These are phyloP conservation scores for Tuber umbilicatum DNA, from an alignment of 495 filamentous ascomycete species.

Conservation along the genomic window DNA sequence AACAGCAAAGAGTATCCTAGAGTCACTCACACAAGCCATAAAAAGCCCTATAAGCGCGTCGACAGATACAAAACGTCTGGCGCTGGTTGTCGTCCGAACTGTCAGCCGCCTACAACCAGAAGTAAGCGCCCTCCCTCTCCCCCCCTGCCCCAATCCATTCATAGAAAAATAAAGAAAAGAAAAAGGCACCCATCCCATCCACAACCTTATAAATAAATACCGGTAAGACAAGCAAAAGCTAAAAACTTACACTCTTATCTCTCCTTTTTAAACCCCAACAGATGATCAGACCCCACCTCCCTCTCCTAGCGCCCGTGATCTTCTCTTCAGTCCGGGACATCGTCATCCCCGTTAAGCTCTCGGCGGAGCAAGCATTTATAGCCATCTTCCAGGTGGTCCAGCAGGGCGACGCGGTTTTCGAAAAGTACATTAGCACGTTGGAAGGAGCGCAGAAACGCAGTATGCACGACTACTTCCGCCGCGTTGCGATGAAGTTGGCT, in stretches of 20 bases:
- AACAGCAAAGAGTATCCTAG: slow-evolving; percentile 67
- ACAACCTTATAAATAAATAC: slow-evolving; percentile 1
- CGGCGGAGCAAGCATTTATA: slow-evolving; percentile 89
- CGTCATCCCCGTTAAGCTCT: slow-evolving; percentile 93
- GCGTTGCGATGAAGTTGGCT: slow-evolving; percentile 73
- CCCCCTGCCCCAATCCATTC: background rate
- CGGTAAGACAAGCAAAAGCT: no score
- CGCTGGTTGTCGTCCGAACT: slow-evolving; percentile 84
- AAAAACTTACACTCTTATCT: slow-evolving; percentile 4
- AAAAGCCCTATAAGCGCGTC: slow-evolving; percentile 60
- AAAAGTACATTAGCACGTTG: slow-evolving; percentile 69
- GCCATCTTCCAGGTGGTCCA: slow-evolving; percentile 90
- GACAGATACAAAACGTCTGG: slow-evolving; percentile 73
- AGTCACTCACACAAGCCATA: slow-evolving; percentile 65
- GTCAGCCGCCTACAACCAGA: slow-evolving; percentile 68
- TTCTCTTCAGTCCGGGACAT: slow-evolving; percentile 86
- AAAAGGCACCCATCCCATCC: background rate
- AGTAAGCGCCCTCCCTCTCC: slow-evolving; percentile 16
- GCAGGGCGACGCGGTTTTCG: slow-evolving; percentile 76
- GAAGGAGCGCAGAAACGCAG: slow-evolving; percentile 63
- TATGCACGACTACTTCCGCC: slow-evolving; percentile 97
- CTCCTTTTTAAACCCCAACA: slow-evolving; percentile 8
- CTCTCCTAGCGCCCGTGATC: slow-evolving; percentile 68
- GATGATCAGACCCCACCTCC: slow-evolving; percentile 68
- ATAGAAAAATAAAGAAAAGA: background rate